phyloP scores from a whole-genome alignment of 2,329 filamentous ascomycete species.

The Gremmenia infestans region DNA sequence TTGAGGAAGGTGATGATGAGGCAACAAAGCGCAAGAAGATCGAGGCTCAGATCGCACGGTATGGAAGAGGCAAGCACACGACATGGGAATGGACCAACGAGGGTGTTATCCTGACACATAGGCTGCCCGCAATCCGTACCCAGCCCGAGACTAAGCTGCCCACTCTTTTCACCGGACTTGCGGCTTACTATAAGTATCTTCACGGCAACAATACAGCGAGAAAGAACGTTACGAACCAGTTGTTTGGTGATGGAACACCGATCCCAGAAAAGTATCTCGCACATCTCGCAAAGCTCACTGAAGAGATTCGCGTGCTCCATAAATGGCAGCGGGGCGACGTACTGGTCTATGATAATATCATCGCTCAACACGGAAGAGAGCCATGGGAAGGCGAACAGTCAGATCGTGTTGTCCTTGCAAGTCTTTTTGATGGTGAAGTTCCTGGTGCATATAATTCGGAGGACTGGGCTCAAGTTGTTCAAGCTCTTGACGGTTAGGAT shows the following conservation, averaged over 20 bases:
- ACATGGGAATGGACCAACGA: slow-evolving; percentile 45
- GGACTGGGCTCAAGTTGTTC: slow-evolving; percentile 43
- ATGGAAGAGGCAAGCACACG: slow-evolving; percentile 33
- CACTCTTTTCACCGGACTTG: background rate
- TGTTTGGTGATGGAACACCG: slow-evolving; percentile 42
- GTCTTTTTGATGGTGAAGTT: slow-evolving; percentile 43
- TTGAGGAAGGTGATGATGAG: slow-evolving; percentile 40
- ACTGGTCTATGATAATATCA: slow-evolving; percentile 44
- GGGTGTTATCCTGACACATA: slow-evolving; percentile 39
- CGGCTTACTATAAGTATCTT: background rate
- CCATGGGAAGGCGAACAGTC: slow-evolving; percentile 41
- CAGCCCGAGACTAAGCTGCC: slow-evolving; percentile 36
- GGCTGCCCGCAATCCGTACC: slow-evolving; percentile 41
- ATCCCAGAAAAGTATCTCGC: slow-evolving; percentile 43
- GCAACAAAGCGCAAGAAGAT: slow-evolving; percentile 38
- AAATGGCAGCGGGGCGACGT: slow-evolving; percentile 44
- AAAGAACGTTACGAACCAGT: slow-evolving; percentile 36
- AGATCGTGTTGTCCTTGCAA: slow-evolving; percentile 43
- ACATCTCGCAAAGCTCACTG: slow-evolving; percentile 40
- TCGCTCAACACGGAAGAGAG: slow-evolving; percentile 42
- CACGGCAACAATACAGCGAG: slow-evolving; percentile 24
- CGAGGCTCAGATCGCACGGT: slow-evolving; percentile 43
- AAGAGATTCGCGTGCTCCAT: slow-evolving; percentile 45
- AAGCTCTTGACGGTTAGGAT: slow-evolving; percentile 34
- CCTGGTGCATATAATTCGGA: slow-evolving; percentile 39